Evolutionary conservation across 2,329 filamentous ascomycete species (phyloP), one percentile per base, ranked within the genome.

Genomic region (Colletotrichum sp.): DNA sequence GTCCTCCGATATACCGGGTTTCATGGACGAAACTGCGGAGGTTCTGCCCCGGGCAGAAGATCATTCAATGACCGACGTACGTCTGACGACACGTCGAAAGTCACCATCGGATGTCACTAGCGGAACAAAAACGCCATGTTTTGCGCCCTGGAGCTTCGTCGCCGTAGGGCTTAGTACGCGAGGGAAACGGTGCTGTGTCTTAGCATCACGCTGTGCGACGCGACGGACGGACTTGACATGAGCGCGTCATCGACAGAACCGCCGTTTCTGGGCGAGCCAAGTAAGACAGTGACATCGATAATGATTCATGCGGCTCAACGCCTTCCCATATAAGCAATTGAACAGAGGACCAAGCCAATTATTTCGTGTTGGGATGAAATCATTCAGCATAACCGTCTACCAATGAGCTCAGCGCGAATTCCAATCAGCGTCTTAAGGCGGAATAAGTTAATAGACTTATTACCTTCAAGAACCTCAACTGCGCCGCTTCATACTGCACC

Each of bases 201-300:
- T 8, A 52, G 44, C 44, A 52, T 21, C 21, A n/a, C 34, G 5
- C 55, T 26, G 55, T 13, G 39, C 26, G 39, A 24, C 21, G 21
- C 13, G 12, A 15, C 34, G 16, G 59, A 30, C 16, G 36, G 21
- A 18, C 21, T 44, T 5, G 34, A 67, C 21, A 66, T 62, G 16
- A 71, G 63, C 72, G 72, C 72, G 72, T 75, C 72, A 75, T 75
- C 34, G 63, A 75, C 62, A 62, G 26, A 66, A 21, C 28, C 30
- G 59, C 30, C 32, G 18, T 34, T n/a, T 21, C 7, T 63, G 59
- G 71, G 30, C 21, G 55, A 64, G 62, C 39, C 21, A 28, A 18
- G 26, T 62, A 34, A 68, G 73, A 65, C 70, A 65, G 32, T 60
- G 59, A 59, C 57, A 68, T 68, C 28, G 13, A 55, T 26, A 44